A percentile compares a stretch with the other conserved stretches of the same genome.
Evolutionary conservation across 352 stramenopile genomes (phyloP).

Genomic region (Phytophthora idaei): DNA sequence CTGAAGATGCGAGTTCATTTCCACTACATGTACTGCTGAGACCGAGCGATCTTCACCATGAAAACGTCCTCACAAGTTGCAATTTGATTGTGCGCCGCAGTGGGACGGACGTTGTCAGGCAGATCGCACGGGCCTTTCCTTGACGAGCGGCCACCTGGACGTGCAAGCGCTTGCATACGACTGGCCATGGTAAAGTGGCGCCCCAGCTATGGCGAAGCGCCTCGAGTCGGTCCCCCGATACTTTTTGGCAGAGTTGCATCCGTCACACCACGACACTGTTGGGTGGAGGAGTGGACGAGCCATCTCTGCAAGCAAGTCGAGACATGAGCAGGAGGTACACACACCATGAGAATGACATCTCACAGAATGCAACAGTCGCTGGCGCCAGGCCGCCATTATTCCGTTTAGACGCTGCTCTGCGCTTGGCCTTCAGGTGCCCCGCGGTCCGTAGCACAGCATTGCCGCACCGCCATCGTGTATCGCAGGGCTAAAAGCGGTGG

Average conservation of each 20-base stretch:
- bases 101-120: neutral
- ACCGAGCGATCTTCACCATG: constrained; percentile 7
- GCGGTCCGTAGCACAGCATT: constrained; percentile 24
- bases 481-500: constrained; percentile 2
- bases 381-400: constrained; percentile 20
- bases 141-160: constrained; percentile 1
- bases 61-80: neutral
- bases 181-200: constrained; percentile 19
- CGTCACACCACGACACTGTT: constrained; percentile 17
- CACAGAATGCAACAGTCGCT: constrained; percentile 19
- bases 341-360: constrained; percentile 1
- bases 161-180: constrained; percentile 21
- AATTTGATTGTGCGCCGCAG: constrained; percentile 8
- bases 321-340: constrained; percentile 26
- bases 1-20: neutral
- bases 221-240: neutral
- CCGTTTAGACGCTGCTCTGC: constrained; percentile 15
- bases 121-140: constrained; percentile 19
- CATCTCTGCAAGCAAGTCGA: constrained; percentile 35
- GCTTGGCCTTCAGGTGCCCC: constrained; percentile 11
- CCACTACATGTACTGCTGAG: neutral
- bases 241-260: constrained; percentile 4
- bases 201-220: constrained; percentile 23
- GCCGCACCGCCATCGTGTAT: constrained; percentile 19
- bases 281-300: constrained; percentile 18